These are phyloP conservation scores for Suillus plorans DNA, from an alignment of 768 basidiomycete genomes.

Conservation along the genomic window DNA sequence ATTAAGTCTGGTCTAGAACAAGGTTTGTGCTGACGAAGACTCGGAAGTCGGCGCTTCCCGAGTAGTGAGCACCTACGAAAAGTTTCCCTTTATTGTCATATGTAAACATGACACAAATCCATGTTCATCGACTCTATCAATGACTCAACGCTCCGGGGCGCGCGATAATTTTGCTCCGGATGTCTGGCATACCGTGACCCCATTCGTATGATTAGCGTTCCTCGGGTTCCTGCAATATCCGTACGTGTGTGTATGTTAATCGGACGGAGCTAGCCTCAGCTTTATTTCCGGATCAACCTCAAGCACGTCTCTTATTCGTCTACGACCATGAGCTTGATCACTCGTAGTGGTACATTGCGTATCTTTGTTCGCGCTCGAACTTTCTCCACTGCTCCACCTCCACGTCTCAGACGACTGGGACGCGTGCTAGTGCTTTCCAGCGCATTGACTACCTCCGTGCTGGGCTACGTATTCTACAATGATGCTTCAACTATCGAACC, in stretches of 20 bases:
- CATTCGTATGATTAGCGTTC: not conserved
- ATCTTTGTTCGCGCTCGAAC: not conserved
- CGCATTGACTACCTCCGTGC: not conserved
- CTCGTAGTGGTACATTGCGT: not conserved
- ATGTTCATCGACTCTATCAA: not conserved
- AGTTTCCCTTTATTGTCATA: not conserved
- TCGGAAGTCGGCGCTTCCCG: no score
- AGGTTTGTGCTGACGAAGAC: no score
- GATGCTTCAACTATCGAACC: not conserved
- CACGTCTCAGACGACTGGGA: not conserved
- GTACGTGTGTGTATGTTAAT: not conserved
- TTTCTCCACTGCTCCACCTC: not conserved
- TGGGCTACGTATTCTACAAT: not conserved
- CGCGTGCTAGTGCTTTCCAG: slow-evolving; percentile 2
- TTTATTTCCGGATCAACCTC: not conserved
- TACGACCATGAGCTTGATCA: not conserved
- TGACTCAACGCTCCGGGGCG: not conserved
- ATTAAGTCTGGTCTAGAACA: no score
- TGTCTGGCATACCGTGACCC: not conserved
- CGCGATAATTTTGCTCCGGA: not conserved
- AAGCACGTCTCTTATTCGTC: not conserved
- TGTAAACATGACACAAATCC: not conserved
- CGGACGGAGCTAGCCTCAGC: not conserved
- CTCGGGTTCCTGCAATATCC: not conserved
- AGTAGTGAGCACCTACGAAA: no score